phyloP scores from a whole-genome alignment of 768 basidiomycete species.

The Leccinum boreale region DNA sequence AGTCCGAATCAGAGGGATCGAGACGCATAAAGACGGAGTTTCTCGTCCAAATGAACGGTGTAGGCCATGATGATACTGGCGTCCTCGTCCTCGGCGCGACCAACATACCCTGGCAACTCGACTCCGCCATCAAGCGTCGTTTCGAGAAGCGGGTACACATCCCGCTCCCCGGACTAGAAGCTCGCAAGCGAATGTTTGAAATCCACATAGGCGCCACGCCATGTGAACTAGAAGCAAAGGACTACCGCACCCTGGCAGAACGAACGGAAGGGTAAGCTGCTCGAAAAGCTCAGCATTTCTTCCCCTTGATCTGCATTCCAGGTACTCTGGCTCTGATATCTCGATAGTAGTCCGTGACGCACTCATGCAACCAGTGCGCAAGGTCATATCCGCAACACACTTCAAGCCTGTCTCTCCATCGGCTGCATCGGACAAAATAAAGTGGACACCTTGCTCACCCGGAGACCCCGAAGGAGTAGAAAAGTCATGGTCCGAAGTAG shows the following conservation, averaged over 20 bases:
- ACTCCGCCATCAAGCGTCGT: conserved; percentile 96
- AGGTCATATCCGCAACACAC: conserved; percentile 93
- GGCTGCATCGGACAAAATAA: conserved; percentile 33
- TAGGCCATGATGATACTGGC: conserved; percentile 95
- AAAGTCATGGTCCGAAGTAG: conserved; percentile 86
- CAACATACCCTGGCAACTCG: conserved; percentile 98
- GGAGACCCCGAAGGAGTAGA: conserved; percentile 84
- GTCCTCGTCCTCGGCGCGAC: conserved; percentile 96
- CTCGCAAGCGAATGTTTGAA: conserved; percentile 93
- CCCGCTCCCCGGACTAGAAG: conserved; percentile 91
- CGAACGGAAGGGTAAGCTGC: conserved; percentile 73
- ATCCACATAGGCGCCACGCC: conserved; percentile 94
- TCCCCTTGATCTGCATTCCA: conserved; percentile 18
- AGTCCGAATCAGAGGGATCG: conserved; percentile 97
- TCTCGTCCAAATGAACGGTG: conserved; percentile 97
- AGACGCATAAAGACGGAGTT: conserved; percentile 97
- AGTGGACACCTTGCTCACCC: conserved; percentile 96
- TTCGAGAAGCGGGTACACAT: conserved; percentile 99
- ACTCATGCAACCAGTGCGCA: conserved; percentile 97
- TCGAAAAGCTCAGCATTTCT: neutral
- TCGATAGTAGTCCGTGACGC: conserved; percentile 93
- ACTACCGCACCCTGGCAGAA: conserved; percentile 79
- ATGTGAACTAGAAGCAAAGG: conserved; percentile 72
- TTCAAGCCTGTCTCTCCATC: conserved; percentile 61
- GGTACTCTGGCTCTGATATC: conserved; percentile 93